These are phyloP conservation scores for Dendrocalamus sinicus DNA, from an alignment of 176 grass and related monocot genomes.

Conservation along the genomic window DNA sequence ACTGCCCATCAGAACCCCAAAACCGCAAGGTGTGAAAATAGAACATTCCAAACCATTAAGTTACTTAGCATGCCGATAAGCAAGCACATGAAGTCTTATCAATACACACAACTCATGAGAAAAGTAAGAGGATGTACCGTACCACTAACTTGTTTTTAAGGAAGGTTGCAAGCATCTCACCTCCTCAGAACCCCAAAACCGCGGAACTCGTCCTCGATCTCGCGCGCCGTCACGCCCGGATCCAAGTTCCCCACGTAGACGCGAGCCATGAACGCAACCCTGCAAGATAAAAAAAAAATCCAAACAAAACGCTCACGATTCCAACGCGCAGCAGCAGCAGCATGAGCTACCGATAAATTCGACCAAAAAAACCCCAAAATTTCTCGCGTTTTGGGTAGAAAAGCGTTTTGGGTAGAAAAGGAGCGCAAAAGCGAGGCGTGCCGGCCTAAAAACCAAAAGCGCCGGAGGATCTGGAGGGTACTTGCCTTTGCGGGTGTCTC, in stretches of 20 bases:
- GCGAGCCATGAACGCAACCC: conserved; percentile 61
- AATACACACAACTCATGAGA: not conserved
- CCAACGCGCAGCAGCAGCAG: conserved; percentile 1
- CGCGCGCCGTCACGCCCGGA: conserved; percentile 68
- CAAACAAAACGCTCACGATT: not conserved
- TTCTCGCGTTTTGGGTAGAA: conserved; percentile 11
- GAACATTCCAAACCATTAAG: not conserved
- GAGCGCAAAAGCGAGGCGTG: not conserved
- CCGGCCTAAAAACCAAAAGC: not conserved
- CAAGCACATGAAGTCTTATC: not conserved
- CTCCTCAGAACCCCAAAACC: conserved; percentile 74
- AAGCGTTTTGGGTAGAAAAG: not conserved
- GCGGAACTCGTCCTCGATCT: conserved; percentile 81
- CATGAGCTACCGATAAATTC: too few species aligned
- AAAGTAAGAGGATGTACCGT: not conserved
- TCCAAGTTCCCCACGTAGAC: conserved; percentile 83
- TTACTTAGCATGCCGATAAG: not conserved
- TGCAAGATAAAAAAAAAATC: conserved; percentile 8
- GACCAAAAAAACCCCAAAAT: not conserved
- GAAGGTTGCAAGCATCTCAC: conserved; percentile 45
- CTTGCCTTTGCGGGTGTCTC: conserved; percentile 30
- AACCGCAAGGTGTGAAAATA: not conserved
- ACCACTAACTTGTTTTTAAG: not conserved
- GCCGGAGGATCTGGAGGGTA: conserved; percentile 22
- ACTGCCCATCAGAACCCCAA: not conserved